These are phyloP conservation scores for Sergeia podlipaevii DNA, from an alignment of 208 protist species.

Conservation along the genomic window DNA sequence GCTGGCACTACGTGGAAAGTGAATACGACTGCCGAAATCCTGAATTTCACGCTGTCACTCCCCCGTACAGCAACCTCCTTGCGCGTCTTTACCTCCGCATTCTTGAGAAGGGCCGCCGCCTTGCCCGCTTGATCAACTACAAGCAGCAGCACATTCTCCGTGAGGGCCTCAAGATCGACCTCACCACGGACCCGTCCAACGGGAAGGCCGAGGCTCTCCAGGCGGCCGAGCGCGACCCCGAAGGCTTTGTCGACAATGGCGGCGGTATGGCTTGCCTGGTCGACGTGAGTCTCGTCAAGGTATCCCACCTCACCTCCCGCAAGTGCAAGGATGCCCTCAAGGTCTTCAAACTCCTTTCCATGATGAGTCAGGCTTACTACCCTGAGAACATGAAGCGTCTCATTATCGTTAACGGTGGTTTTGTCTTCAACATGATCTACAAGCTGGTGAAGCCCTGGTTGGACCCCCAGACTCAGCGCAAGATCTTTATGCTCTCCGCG, in stretches of 20 bases:
- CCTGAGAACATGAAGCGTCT: conserved; percentile 64
- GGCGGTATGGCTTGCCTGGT: conserved; percentile 33
- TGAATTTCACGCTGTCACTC: conserved; percentile 34
- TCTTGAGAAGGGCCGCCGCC: conserved; percentile 50
- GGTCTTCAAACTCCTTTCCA: conserved; percentile 37
- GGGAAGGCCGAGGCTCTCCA: conserved; percentile 4
- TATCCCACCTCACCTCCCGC: conserved; percentile 40
- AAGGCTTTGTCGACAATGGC: conserved; percentile 37
- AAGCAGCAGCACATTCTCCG: conserved; percentile 41
- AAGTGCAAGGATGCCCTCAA: conserved; percentile 37
- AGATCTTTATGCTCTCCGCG: conserved; percentile 43
- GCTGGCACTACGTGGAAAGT: conserved; percentile 35
- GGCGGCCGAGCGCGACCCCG: background rate
- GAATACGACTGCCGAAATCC: conserved; percentile 39
- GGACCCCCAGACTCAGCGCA: conserved; percentile 55
- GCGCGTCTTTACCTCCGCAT: conserved; percentile 40
- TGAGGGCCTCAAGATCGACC: conserved; percentile 9
- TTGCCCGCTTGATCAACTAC: conserved; percentile 42
- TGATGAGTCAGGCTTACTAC: conserved; percentile 49
- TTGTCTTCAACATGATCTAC: conserved; percentile 41
- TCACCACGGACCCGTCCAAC: conserved; percentile 14
- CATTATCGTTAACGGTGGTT: conserved; percentile 60
- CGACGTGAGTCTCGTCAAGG: conserved; percentile 37
- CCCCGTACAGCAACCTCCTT: conserved; percentile 43
- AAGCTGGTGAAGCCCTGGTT: conserved; percentile 51